Conservation (phyloP, 106 monocot genomes). For the Xerophyta viscosa region DNA sequence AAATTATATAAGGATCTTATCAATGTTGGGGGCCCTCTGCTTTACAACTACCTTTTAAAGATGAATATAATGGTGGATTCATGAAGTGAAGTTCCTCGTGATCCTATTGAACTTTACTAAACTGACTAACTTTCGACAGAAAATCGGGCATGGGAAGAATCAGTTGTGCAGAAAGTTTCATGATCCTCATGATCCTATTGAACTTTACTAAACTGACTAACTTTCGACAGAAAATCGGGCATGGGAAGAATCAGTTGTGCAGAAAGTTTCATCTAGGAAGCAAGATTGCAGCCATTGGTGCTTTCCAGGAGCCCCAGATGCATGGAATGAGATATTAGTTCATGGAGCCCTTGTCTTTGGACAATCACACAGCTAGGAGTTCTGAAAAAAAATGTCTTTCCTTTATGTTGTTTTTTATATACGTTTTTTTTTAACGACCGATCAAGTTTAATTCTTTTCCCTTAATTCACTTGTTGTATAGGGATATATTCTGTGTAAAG, state of each 20-base stretch:
- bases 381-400: no score
- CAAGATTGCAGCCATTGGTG: conserved; percentile 99
- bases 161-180: no score
- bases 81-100: conserved; percentile 48
- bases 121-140: conserved; percentile 77
- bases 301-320: conserved; percentile 86
- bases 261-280: conserved; percentile 38
- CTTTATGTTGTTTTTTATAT: no score
- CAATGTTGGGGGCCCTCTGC: conserved; percentile 31
- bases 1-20: no score
- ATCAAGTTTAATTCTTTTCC: no score
- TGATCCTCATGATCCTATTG: conserved; percentile 49
- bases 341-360: conserved; percentile 55
- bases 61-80: conserved; percentile 65
- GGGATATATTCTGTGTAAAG: no score
- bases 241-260: conserved; percentile 24
- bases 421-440: no score
- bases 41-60: conserved; percentile 58
- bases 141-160: no score
- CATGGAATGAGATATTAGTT: conserved; percentile 96
- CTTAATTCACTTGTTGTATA: no score
- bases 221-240: conserved; percentile 71
- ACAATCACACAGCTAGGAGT: no score
- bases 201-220: conserved; percentile 88
- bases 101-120: conserved; percentile 70